Conservation (phyloP, 345 rosid genomes). For the Eucalyptus pauciflora region DNA sequence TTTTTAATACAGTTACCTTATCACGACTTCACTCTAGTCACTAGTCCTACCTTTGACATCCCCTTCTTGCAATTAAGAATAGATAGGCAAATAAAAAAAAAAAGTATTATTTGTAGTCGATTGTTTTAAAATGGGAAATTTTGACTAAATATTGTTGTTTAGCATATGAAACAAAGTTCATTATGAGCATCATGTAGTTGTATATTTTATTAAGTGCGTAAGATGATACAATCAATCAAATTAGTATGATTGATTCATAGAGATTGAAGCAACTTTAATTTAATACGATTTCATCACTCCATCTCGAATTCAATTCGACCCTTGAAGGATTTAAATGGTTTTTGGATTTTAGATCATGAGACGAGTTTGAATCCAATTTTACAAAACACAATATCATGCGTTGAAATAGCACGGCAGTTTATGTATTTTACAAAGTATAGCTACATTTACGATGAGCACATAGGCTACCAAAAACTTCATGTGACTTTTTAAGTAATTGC, state of each 20-base stretch:
- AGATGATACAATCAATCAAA: background rate
- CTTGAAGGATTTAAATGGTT: background rate
- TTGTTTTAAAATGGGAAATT: background rate
- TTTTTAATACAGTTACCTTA: background rate
- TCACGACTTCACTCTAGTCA: background rate
- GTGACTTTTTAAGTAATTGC: background rate
- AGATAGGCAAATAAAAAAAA: background rate
- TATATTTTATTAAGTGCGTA: background rate
- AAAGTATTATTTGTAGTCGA: background rate
- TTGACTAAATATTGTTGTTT: background rate
- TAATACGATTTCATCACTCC: background rate
- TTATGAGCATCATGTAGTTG: background rate
- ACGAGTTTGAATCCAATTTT: background rate
- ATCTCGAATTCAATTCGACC: background rate
- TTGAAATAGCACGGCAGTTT: background rate
- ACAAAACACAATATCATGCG: background rate
- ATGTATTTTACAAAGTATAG: background rate
- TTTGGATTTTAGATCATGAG: background rate
- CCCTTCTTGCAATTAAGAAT: background rate
- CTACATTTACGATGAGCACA: background rate
- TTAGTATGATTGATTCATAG: background rate
- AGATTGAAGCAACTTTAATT: background rate
- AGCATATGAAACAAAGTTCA: background rate
- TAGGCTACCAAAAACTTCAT: background rate
- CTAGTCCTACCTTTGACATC: too few relatives aligned